Evolutionary conservation across 2,329 filamentous ascomycete species (phyloP).

Genomic region (Pseudogymnoascus destructans): DNA sequence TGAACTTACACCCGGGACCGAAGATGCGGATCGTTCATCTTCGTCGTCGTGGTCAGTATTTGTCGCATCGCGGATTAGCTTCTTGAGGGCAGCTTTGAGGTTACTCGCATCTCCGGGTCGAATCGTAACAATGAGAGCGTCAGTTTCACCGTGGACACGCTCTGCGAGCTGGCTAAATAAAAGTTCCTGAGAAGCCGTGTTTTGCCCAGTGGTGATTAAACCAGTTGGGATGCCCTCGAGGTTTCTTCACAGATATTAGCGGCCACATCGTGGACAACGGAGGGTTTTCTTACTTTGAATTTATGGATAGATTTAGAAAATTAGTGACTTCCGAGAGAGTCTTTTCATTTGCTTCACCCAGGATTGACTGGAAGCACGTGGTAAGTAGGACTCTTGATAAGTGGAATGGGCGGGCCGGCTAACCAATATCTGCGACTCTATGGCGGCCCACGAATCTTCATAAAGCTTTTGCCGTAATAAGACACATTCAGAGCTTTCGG

Average conservation of each 20-base stretch:
- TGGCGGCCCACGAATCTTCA: constrained; percentile 47
- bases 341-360: constrained; percentile 46
- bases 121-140: constrained; percentile 50
- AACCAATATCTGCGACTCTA: constrained; percentile 44
- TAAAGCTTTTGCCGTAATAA: constrained; percentile 46
- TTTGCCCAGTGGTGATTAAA: constrained; percentile 66
- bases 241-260: background rate
- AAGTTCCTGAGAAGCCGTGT: constrained; percentile 60
- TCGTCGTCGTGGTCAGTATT: constrained; percentile 42
- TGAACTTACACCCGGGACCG: constrained; percentile 35
- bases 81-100: constrained; percentile 59
- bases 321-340: constrained; percentile 44
- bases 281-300: constrained; percentile 18
- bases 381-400: constrained; percentile 20
- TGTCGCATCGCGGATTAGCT: constrained; percentile 55
- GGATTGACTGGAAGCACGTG: constrained; percentile 33
- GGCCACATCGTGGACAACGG: background rate
- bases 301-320: constrained; percentile 36
- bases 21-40: constrained; percentile 31
- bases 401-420: constrained; percentile 28
- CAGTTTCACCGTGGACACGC: constrained; percentile 33
- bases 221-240: constrained; percentile 45
- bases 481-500: constrained; percentile 37
- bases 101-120: constrained; percentile 61
- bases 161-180: constrained; percentile 60